Percentiles rank a stretch among this genome's conserved stretches.
Conservation (phyloP, 2,329 filamentous ascomycete species). For the Colletotrichum tabaci region DNA sequence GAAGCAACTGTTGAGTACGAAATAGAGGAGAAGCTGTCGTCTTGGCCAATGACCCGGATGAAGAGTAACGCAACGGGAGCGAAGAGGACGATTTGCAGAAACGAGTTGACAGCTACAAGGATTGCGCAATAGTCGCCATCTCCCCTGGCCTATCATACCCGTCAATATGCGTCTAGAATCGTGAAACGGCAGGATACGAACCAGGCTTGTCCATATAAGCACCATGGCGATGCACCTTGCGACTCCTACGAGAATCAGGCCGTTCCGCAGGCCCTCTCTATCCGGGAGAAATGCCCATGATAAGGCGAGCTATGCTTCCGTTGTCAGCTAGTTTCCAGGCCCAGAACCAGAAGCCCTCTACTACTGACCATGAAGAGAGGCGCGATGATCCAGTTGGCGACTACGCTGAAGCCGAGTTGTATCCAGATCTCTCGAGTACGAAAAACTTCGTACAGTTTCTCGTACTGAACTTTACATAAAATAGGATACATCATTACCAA, state of each 20-base stretch:
- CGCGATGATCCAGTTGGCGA: slow-evolving; percentile 87
- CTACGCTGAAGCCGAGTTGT: slow-evolving; percentile 82
- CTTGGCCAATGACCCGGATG: slow-evolving; percentile 76
- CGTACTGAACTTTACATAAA: slow-evolving; percentile 87
- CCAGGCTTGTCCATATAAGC: slow-evolving; percentile 79
- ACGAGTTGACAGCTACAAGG: slow-evolving; percentile 81
- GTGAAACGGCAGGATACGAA: neutral
- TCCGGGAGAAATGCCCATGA: slow-evolving; percentile 79
- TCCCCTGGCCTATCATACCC: slow-evolving; percentile 70
- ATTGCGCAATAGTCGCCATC: slow-evolving; percentile 88
- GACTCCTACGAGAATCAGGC: slow-evolving; percentile 85
- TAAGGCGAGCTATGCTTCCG: slow-evolving; percentile 66
- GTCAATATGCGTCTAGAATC: neutral
- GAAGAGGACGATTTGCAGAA: slow-evolving; percentile 82
- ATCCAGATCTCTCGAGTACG: slow-evolving; percentile 76
- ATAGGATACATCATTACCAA: slow-evolving; percentile 97
- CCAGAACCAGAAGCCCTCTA: neutral
- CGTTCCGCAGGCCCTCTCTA: slow-evolving; percentile 70
- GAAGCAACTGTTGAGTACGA: slow-evolving; percentile 80
- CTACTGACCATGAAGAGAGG: slow-evolving; percentile 82
- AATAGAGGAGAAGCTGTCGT: slow-evolving; percentile 54
- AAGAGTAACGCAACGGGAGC: slow-evolving; percentile 79
- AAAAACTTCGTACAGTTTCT: slow-evolving; percentile 79
- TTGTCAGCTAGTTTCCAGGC: neutral
- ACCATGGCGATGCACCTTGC: slow-evolving; percentile 92